Conservation (phyloP, 129 eudicot genomes). For the Glebionis coronaria region DNA sequence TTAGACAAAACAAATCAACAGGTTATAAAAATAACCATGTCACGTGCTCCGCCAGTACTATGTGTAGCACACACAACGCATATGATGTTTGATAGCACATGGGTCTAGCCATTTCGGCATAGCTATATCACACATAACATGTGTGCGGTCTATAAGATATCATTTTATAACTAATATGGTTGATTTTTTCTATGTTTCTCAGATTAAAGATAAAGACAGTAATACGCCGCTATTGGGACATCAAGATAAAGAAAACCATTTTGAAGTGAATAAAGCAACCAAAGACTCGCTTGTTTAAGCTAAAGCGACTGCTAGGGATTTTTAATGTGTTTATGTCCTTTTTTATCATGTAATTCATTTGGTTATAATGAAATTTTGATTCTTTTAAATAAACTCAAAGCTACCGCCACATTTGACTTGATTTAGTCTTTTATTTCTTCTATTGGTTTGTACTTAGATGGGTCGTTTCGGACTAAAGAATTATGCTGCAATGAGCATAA, state of each 20-base stretch:
- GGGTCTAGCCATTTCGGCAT: neutral
- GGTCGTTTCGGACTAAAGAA: neutral
- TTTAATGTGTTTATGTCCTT: slow-evolving; percentile 18
- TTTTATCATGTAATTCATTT: slow-evolving; percentile 25
- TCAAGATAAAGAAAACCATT: slow-evolving; percentile 52
- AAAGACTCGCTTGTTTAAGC: slow-evolving; percentile 68
- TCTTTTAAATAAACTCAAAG: slow-evolving; percentile 22
- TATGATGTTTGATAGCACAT: no score
- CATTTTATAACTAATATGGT: neutral
- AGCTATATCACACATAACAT: neutral
- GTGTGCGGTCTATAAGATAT: neutral
- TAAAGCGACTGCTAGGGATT: slow-evolving; percentile 24
- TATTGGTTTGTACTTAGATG: neutral
- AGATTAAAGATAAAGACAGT: slow-evolving; percentile 68
- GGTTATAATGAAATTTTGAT: slow-evolving; percentile 32
- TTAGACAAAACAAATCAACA: no score
- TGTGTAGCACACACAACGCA: no score
- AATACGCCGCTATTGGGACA: slow-evolving; percentile 49
- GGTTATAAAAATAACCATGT: no score
- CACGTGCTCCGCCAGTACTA: no score
- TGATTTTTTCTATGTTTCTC: neutral
- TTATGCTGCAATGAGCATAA: neutral
- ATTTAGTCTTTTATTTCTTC: neutral
- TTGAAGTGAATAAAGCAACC: slow-evolving; percentile 41
- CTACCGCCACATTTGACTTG: slow-evolving; percentile 3